Conservation (phyloP, 306 rosid genomes). For the Trifolium fragiferum region DNA sequence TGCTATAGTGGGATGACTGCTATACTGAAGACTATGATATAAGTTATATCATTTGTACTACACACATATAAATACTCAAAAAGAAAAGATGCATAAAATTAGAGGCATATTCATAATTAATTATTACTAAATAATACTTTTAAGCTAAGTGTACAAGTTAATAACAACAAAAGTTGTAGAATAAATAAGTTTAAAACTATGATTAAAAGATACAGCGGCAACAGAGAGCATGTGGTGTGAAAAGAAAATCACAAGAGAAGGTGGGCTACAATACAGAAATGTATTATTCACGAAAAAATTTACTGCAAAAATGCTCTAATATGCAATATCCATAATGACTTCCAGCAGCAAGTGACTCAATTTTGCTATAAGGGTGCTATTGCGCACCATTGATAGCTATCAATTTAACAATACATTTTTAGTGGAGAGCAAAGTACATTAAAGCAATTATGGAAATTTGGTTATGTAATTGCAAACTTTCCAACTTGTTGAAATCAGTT, state of each 20-base stretch:
- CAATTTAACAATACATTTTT: constrained; percentile 23
- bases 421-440: constrained; percentile 16
- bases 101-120: neutral
- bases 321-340: neutral
- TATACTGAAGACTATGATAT: constrained; percentile 2
- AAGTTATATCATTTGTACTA: neutral
- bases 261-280: neutral
- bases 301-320: neutral
- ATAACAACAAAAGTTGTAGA: neutral
- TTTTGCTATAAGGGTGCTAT: neutral
- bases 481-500: constrained; percentile 27
- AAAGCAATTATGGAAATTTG: constrained; percentile 20
- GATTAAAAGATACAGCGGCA: neutral
- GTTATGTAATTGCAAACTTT: constrained; percentile 5
- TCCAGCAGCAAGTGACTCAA: neutral
- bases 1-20: neutral
- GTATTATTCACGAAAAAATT: neutral
- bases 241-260: neutral
- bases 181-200: constrained; percentile 1
- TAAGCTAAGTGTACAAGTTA: neutral
- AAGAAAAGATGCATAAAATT: neutral
- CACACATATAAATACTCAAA: neutral
- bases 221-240: neutral
- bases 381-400: neutral
- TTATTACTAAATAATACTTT: neutral